These are phyloP conservation scores for Trametes punicea DNA, from an alignment of 768 basidiomycete genomes.

Conservation along the genomic window DNA sequence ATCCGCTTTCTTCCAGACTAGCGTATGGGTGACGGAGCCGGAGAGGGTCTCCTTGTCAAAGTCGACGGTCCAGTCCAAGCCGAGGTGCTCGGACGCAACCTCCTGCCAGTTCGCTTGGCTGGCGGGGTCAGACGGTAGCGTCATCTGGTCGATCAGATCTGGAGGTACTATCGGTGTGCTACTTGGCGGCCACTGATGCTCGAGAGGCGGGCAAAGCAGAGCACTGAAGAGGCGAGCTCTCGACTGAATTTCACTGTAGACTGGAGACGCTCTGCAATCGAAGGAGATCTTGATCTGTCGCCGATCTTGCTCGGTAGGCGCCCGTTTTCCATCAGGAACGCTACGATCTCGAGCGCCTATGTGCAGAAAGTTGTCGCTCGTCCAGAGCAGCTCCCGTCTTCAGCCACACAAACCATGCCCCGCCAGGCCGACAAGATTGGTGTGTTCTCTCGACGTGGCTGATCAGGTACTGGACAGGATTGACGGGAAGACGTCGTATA, in stretches of 20 bases:
- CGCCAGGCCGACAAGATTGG: slow-evolving; percentile 48
- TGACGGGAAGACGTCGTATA: slow-evolving; percentile 31
- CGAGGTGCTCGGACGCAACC: slow-evolving; percentile 61
- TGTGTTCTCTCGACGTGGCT: slow-evolving; percentile 21
- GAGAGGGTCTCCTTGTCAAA: slow-evolving; percentile 57
- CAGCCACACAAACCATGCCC: slow-evolving; percentile 19
- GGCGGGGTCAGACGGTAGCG: slow-evolving; percentile 49
- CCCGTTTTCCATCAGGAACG: background rate
- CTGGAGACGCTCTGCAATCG: too few relatives aligned
- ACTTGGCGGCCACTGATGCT: too few relatives aligned
- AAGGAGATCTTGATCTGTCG: slow-evolving; percentile 21
- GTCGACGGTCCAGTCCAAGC: slow-evolving; percentile 78
- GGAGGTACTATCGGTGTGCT: too few relatives aligned
- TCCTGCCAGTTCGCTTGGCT: slow-evolving; percentile 79
- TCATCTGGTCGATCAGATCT: too few relatives aligned
- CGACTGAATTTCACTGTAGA: too few relatives aligned
- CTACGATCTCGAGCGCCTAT: background rate
- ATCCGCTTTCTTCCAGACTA: slow-evolving; percentile 51
- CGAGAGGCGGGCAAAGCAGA: too few relatives aligned
- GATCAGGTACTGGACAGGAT: background rate
- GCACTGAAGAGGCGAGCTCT: too few relatives aligned
- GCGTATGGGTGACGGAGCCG: slow-evolving; percentile 63
- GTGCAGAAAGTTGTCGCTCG: slow-evolving; percentile 9
- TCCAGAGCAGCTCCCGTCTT: background rate
- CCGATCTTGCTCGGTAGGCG: background rate